Evolutionary conservation across 192 early-diverging fungal genomes (phyloP).

Genomic region (Coemansia sp.): DNA sequence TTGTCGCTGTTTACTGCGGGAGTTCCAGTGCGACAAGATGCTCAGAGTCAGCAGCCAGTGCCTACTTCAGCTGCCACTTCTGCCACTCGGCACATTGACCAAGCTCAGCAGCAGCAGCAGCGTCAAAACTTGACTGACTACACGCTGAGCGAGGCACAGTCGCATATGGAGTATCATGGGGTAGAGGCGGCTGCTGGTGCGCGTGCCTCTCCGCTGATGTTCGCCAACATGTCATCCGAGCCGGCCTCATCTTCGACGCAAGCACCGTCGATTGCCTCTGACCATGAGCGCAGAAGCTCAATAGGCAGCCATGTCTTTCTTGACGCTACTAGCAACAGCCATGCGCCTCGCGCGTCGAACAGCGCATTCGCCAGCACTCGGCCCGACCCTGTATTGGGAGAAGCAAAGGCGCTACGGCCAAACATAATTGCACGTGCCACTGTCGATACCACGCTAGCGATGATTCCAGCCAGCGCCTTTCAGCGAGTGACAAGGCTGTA

Average conservation of each 20-base stretch:
- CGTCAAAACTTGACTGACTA: conserved; percentile 3
- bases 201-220: conserved; percentile 6
- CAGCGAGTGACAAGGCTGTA: conserved; percentile 85
- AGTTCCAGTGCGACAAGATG: conserved; percentile 54
- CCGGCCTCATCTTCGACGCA: neutral
- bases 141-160: conserved; percentile 1
- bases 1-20: conserved; percentile 86
- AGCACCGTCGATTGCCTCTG: neutral
- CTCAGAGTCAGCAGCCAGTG: neutral
- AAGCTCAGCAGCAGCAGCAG: conserved; percentile 12
- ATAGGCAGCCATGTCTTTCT: neutral
- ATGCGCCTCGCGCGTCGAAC: neutral
- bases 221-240: neutral
- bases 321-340: neutral
- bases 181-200: conserved; percentile 1
- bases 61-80: neutral
- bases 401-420: conserved; percentile 60
- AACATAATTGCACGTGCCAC: conserved; percentile 85
- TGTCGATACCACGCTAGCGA: conserved; percentile 86
- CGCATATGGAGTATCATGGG: conserved; percentile 2
- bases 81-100: conserved; percentile 6
- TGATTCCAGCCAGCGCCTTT: conserved; percentile 94
- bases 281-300: neutral
- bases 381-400: neutral
- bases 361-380: neutral